phyloP scores from a whole-genome alignment of 208 protist species.

The Crithidia sp. region DNA sequence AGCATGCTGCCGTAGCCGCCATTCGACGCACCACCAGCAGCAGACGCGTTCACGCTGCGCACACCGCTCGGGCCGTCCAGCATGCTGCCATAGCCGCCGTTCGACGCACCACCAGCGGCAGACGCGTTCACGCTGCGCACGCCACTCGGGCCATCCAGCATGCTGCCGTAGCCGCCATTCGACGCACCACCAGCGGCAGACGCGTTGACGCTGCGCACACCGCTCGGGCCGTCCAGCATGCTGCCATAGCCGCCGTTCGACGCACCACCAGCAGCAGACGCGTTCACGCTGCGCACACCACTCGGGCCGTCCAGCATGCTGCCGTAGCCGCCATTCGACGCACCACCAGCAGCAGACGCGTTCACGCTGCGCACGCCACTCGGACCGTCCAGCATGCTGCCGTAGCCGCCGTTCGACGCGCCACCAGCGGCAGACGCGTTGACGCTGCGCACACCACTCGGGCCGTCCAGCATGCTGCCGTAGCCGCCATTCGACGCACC shows the following conservation, averaged over 20 bases:
- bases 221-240: slow-evolving; percentile 11
- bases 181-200: slow-evolving; percentile 3
- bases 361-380: not conserved
- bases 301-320: slow-evolving; percentile 11
- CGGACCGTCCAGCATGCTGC: slow-evolving; percentile 15
- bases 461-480: slow-evolving; percentile 16
- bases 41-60: not conserved
- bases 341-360: not conserved
- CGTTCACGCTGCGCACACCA: not conserved
- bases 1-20: slow-evolving; percentile 18
- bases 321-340: slow-evolving; percentile 12
- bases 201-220: not conserved
- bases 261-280: slow-evolving; percentile 4
- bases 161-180: slow-evolving; percentile 9
- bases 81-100: slow-evolving; percentile 14
- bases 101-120: slow-evolving; percentile 4
- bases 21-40: slow-evolving; percentile 4
- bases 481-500: slow-evolving; percentile 11
- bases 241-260: slow-evolving; percentile 11
- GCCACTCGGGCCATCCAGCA: slow-evolving; percentile 6
- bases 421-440: slow-evolving; percentile 5
- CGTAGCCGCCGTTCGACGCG: slow-evolving; percentile 5
- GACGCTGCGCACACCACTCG: not conserved
- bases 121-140: not conserved
- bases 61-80: slow-evolving; percentile 4